Conservation (phyloP, 163 green algal species). For the Botryococcus braunii region DNA sequence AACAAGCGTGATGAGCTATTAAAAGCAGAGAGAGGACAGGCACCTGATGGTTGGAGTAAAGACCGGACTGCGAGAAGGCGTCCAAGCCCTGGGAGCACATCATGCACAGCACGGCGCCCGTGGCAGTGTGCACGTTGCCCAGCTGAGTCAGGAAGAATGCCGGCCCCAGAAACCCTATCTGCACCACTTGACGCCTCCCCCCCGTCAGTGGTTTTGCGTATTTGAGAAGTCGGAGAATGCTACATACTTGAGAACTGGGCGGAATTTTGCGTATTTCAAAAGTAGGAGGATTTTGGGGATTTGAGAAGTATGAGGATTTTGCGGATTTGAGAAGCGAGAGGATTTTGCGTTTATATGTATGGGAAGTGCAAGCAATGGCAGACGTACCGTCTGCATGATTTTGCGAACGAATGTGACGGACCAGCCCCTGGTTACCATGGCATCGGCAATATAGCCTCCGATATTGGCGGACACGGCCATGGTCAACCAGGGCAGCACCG, state of each 20-base stretch:
- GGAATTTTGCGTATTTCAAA: too few relatives aligned
- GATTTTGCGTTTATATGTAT: too few relatives aligned
- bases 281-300: too few relatives aligned
- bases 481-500: slow-evolving; percentile 88
- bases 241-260: too few relatives aligned
- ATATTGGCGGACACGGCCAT: slow-evolving; percentile 86
- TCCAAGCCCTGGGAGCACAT: slow-evolving; percentile 74
- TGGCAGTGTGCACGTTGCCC: slow-evolving; percentile 38
- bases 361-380: neutral
- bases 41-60: slow-evolving; percentile 96
- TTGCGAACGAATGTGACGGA: slow-evolving; percentile 81
- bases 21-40: slow-evolving; percentile 1
- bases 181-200: slow-evolving; percentile 34
- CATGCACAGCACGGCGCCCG: slow-evolving; percentile 48
- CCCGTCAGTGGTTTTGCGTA: too few relatives aligned
- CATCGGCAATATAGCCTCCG: slow-evolving; percentile 87
- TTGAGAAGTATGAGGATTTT: too few relatives aligned
- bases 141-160: slow-evolving; percentile 89
- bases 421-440: slow-evolving; percentile 53
- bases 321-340: too few relatives aligned
- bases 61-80: slow-evolving; percentile 83
- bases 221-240: too few relatives aligned
- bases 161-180: slow-evolving; percentile 93
- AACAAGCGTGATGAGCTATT: neutral
- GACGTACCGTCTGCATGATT: slow-evolving; percentile 66